Conservation (phyloP, 2,329 filamentous ascomycete species). For the Aspergillus pseudotamarii region DNA sequence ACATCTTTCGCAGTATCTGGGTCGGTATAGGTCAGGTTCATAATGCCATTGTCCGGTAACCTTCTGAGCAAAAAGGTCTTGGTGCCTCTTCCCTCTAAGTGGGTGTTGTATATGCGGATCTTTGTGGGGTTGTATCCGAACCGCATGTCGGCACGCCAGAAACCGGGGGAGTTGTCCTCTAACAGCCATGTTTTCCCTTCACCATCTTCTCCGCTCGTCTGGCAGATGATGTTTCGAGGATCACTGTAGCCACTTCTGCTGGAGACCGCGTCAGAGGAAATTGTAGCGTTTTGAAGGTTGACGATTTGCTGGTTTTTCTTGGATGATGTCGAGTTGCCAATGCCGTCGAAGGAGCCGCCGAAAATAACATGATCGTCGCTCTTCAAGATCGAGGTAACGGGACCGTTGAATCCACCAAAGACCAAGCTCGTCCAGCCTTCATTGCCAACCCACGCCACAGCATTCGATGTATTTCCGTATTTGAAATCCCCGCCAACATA, state of each 20-base stretch:
- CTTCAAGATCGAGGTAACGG: slow-evolving; percentile 82
- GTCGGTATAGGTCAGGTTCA: slow-evolving; percentile 93
- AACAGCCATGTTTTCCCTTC: slow-evolving; percentile 83
- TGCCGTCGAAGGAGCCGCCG: slow-evolving; percentile 83
- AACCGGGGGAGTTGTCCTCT: slow-evolving; percentile 72
- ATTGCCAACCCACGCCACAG: slow-evolving; percentile 74
- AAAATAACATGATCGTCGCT: slow-evolving; percentile 87
- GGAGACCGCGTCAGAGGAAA: slow-evolving; percentile 66
- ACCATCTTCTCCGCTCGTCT: slow-evolving; percentile 66
- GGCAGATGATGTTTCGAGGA: slow-evolving; percentile 81
- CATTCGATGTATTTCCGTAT: slow-evolving; percentile 81
- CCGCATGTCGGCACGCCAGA: slow-evolving; percentile 79
- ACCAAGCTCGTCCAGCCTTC: slow-evolving; percentile 77
- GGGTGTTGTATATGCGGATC: slow-evolving; percentile 84
- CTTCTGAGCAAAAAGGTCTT: slow-evolving; percentile 86
- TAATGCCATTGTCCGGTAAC: slow-evolving; percentile 83
- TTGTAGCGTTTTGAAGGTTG: slow-evolving; percentile 77
- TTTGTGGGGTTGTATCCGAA: slow-evolving; percentile 88
- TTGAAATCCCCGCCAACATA: slow-evolving; percentile 90
- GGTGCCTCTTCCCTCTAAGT: slow-evolving; percentile 79
- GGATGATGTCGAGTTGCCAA: slow-evolving; percentile 71
- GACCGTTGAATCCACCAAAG: slow-evolving; percentile 93
- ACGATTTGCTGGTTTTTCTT: slow-evolving; percentile 73
- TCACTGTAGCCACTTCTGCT: slow-evolving; percentile 70
- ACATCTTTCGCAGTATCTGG: slow-evolving; percentile 66